Base-by-base conservation (phyloP, 495 filamentous ascomycete species). In the Penicilliopsis zonata region DNA sequence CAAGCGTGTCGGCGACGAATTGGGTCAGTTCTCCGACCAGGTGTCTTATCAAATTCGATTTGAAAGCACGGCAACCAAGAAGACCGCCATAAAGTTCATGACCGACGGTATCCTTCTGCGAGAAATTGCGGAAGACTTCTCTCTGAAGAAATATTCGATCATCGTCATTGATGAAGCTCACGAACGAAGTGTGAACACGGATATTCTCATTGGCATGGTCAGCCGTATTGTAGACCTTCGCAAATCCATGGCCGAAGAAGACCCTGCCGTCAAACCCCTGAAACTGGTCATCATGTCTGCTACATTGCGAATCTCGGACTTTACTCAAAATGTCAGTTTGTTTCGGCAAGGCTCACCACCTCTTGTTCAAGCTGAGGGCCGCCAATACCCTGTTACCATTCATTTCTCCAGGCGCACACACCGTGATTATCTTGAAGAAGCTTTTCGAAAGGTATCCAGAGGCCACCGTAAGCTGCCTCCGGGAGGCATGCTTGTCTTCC, bases 271-370 rank as follows among this genome's bases (percentile, higher is more conserved):
- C 28, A 74, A 73, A 43, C 85, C 86, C 4, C 43, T 99, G 43
- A 99, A 95, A 57, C 67, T 99, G 4, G 74, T 99, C 36, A 93
- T 99, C 54, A 99, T 99, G 92, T 95, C 87, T 28, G 92, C 92
- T 13, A 99, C 92, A 1, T 66, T 96, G 6, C 65, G 84, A 33
- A 80, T 94, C 18, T 80, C 86, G 5, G 88, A 96, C 45, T 88
- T 99, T 43, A 82, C 80, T 2, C 69, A 85, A 36, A 99, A 99
- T 41, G 52, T 67, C 14, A 72, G 64, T 15, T 65, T 99, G 0
- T 99, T 96, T 52, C 65, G 75, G 3, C 63, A 59, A n/a, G 64
- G 60, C 2, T 70, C 80, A 2, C 92, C 90, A 0, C 86, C 86
- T 7, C 64, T 96, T 13, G 62, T 96, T 5, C 76, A 95, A 48